Evolutionary conservation across 169 alveolate genomes (phyloP).

Genomic region (Plasmodium vivax): DNA sequence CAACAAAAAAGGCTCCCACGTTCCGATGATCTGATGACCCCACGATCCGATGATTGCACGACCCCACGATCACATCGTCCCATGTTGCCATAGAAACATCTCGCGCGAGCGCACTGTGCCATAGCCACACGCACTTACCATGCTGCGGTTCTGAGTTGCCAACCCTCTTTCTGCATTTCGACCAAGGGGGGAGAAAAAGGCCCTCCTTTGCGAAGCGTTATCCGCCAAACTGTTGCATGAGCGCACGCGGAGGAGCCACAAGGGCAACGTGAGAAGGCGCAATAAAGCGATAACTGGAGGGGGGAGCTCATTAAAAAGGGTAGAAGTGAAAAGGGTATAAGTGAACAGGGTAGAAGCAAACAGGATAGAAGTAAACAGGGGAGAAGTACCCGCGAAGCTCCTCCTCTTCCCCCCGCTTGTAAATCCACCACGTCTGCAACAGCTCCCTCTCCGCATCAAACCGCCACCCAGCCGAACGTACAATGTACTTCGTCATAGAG

Average conservation of each 20-base stretch:
- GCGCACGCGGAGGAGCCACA: neutral
- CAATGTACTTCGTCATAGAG: constrained; percentile 92
- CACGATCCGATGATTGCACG: neutral
- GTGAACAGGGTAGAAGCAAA: too few species aligned
- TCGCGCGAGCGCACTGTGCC: neutral
- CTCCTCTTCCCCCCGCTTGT: neutral
- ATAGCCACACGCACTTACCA: neutral
- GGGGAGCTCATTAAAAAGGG: neutral
- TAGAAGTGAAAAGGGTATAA: too few species aligned
- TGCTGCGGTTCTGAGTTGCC: neutral
- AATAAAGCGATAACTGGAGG: neutral
- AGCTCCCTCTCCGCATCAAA: neutral
- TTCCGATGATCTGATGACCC: neutral
- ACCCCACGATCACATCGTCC: neutral
- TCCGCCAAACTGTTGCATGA: neutral
- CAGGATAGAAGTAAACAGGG: neutral
- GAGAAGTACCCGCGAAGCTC: neutral
- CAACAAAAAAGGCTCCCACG: neutral
- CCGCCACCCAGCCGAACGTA: neutral
- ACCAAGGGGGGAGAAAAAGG: neutral
- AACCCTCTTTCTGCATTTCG: neutral
- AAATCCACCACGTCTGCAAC: neutral
- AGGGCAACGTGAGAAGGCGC: neutral
- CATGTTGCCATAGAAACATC: neutral
- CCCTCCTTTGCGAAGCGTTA: neutral